These are phyloP conservation scores for Ramaria rubella DNA, from an alignment of 768 basidiomycete species.

Conservation along the genomic window DNA sequence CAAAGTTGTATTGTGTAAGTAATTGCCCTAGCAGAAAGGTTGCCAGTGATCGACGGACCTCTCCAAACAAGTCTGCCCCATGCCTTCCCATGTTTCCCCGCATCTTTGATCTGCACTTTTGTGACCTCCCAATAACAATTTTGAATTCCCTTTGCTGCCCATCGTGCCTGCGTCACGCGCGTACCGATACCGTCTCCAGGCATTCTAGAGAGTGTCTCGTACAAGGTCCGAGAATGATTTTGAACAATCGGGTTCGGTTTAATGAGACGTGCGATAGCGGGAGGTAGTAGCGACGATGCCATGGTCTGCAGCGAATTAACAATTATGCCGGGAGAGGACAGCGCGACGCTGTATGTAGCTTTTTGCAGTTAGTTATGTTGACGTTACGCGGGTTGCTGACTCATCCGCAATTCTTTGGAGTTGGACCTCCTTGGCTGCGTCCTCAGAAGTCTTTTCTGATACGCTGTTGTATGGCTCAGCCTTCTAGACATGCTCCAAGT, in stretches of 20 bases:
- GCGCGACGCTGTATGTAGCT: neutral
- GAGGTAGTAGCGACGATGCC: slow-evolving; percentile 6
- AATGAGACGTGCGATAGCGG: neutral
- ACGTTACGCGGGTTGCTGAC: neutral
- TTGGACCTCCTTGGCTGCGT: too few species aligned
- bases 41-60: slow-evolving; percentile 40
- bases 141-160: slow-evolving; percentile 59
- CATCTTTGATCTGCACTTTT: slow-evolving; percentile 59
- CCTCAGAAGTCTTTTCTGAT: neutral
- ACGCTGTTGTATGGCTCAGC: neutral
- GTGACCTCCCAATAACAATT: slow-evolving; percentile 75
- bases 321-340: neutral
- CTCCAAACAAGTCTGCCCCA: slow-evolving; percentile 80
- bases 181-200: slow-evolving; percentile 63
- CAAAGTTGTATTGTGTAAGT: neutral
- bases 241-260: slow-evolving; percentile 4
- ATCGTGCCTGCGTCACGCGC: slow-evolving; percentile 65
- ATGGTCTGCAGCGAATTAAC: neutral
- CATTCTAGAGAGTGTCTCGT: slow-evolving; percentile 62
- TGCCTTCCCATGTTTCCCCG: slow-evolving; percentile 71
- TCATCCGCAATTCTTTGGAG: neutral
- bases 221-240: slow-evolving; percentile 32
- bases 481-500: neutral
- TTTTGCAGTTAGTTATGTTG: neutral
- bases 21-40: neutral